phyloP scores from a whole-genome alignment of 768 basidiomycete genomes.

The Termitomyces sp. region DNA sequence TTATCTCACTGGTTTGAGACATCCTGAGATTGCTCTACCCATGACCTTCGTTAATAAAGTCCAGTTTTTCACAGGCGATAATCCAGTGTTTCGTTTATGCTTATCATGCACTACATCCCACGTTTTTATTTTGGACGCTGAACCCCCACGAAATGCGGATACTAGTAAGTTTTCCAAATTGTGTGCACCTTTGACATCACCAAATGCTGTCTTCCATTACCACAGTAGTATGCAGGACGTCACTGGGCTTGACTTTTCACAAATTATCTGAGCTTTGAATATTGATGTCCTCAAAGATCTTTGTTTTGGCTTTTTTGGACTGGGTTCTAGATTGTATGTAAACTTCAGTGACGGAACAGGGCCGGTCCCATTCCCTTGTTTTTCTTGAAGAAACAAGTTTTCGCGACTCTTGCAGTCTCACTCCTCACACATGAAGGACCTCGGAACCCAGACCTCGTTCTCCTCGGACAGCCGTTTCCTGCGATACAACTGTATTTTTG shows the following conservation, averaged over 20 bases:
- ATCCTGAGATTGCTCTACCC: neutral
- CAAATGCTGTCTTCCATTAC: neutral
- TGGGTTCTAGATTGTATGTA: neutral
- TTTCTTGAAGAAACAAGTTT: constrained; percentile 2
- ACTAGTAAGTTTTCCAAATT: neutral
- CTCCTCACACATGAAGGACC: neutral
- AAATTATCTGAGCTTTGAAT: neutral
- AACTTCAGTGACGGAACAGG: neutral
- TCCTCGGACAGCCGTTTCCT: constrained; percentile 1
- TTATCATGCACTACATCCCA: neutral
- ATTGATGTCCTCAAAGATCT: neutral
- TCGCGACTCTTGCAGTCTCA: neutral
- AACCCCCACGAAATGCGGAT: neutral
- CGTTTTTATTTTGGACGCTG: neutral
- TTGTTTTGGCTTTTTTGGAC: neutral
- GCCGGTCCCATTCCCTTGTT: neutral
- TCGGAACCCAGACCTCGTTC: constrained; percentile 2
- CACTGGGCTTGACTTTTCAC: neutral
- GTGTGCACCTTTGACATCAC: neutral
- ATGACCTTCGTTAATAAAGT: neutral
- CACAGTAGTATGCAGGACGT: neutral
- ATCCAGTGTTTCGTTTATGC: neutral
- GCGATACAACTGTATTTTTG: neutral
- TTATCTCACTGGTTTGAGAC: neutral
- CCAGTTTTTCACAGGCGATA: neutral